Base-by-base conservation (phyloP, 2,329 filamentous ascomycete genomes). In the Sarocladium brachiariae region DNA sequence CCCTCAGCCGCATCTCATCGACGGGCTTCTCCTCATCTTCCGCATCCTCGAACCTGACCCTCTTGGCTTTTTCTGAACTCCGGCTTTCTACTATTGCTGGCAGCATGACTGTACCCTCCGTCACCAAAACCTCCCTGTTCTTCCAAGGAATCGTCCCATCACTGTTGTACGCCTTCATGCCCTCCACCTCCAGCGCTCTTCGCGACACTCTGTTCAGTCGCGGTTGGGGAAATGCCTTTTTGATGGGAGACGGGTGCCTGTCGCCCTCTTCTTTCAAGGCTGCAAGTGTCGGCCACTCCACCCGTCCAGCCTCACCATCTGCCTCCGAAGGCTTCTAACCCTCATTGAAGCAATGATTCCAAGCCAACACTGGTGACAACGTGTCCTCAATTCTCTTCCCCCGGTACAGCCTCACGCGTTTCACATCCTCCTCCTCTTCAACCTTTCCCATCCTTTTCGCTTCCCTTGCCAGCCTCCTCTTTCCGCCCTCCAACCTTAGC, bases 221-320 rank as follows among this genome's bases (percentile, higher is more conserved):
- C 25, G 67, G 67, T 2, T 62, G 53, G 35, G 67, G 67, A 19
- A 70, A 56, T 27, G 56, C 60, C n/a, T 65, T 63, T 18, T 58
- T 53, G 37, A 59, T 52, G 39, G 53, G 50, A 30, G 46, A 39
- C 1, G 59, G 56, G 16, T 62, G 58, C 37, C 57, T 61, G 50
- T 69, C 63, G 31, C 65, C 64, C 13, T 65, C 62, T 23, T 66
- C 64, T 48, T 69, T 69, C 24, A 69, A 58, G 50, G 68, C 65
- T 11, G 65, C 56, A 34, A 66, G 54, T 8, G 62, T 59, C 1
- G 68, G 68, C 68, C 68, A 70, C 39, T 59, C 56, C 19, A 57
- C 61, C 10, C 49, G 55, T 19, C 18, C 24, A 46, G 47, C 43
- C 6, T 56, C 45, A 7, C 53, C 45, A 16, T 56, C 51, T 14